A percentile compares a stretch with the other conserved stretches of the same genome.
Evolutionary conservation across 257 asterid species (phyloP).

Genomic region (Solanum piurae): DNA sequence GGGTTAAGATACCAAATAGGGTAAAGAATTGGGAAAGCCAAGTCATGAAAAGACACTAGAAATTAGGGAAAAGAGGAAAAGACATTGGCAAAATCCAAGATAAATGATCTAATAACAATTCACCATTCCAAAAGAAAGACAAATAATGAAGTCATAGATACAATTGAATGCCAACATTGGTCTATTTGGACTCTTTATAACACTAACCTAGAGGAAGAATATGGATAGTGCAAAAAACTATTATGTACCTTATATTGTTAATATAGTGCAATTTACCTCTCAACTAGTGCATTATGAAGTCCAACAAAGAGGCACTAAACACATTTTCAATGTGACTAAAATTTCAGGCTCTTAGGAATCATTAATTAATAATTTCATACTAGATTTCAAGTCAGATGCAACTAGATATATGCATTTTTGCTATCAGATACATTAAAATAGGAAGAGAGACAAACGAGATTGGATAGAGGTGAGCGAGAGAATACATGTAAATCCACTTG

Average conservation of each 20-base stretch:
- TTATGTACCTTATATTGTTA: too few species aligned
- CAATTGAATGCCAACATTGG: too few species aligned
- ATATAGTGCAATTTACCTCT: neutral
- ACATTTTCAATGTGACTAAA: neutral
- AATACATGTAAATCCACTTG: neutral
- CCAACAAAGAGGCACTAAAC: neutral
- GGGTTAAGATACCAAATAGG: neutral
- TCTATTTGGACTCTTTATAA: neutral
- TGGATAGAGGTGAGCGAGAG: neutral
- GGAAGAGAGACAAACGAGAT: neutral
- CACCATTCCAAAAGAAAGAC: neutral
- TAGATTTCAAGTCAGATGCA: neutral
- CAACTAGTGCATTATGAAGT: neutral
- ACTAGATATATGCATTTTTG: too few species aligned
- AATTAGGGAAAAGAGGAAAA: neutral
- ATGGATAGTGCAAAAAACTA: neutral
- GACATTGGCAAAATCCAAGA: neutral
- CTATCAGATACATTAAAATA: too few species aligned
- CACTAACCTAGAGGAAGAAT: neutral
- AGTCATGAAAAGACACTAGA: neutral
- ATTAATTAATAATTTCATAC: too few species aligned
- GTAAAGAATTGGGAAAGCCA: neutral
- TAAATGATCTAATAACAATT: neutral
- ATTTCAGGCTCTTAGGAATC: neutral
- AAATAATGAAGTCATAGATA: neutral